A percentile compares a stretch with the other conserved stretches of the same genome.
phyloP scores from a whole-genome alignment of 2,329 filamentous ascomycete species.

The Microdochium trichocladiopsis region DNA sequence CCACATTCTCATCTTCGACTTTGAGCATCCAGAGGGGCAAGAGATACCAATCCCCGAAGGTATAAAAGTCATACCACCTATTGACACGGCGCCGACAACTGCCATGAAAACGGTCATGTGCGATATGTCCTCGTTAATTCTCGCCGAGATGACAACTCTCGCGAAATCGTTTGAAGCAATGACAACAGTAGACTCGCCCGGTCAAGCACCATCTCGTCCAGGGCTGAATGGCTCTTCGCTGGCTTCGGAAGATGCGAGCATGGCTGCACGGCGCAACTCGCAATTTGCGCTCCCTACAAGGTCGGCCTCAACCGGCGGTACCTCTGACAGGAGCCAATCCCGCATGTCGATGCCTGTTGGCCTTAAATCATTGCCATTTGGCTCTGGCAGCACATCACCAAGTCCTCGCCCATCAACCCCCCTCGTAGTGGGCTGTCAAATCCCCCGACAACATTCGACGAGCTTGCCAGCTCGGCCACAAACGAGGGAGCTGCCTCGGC shows the following conservation, averaged over 20 bases:
- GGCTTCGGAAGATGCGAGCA: slow-evolving; percentile 32
- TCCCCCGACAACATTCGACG: slow-evolving; percentile 41
- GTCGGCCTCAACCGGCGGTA: slow-evolving; percentile 45
- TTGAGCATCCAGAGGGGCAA: slow-evolving; percentile 38
- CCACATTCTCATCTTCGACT: slow-evolving; percentile 75
- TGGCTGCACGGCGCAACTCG: slow-evolving; percentile 43
- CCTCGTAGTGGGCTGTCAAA: slow-evolving; percentile 40
- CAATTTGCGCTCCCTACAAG: slow-evolving; percentile 42
- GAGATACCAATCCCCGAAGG: slow-evolving; percentile 56
- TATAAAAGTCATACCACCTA: slow-evolving; percentile 63
- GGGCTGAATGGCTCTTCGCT: slow-evolving; percentile 34
- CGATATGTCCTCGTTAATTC: slow-evolving; percentile 64
- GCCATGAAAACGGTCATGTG: slow-evolving; percentile 79
- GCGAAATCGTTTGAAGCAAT: slow-evolving; percentile 67
- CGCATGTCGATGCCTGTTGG: slow-evolving; percentile 78
- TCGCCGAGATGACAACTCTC: slow-evolving; percentile 69
- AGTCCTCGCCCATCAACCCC: slow-evolving; percentile 39
- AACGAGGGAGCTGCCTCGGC: neutral
- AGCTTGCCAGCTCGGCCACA: slow-evolving; percentile 22
- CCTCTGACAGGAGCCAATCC: slow-evolving; percentile 51
- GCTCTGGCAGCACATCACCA: slow-evolving; percentile 37
- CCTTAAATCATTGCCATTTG: slow-evolving; percentile 35
- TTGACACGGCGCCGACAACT: slow-evolving; percentile 62
- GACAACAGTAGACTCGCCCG: slow-evolving; percentile 72
- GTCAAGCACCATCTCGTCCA: slow-evolving; percentile 33